Base-by-base conservation (phyloP, 2,329 filamentous ascomycete species). In the Helotiales sp. region DNA sequence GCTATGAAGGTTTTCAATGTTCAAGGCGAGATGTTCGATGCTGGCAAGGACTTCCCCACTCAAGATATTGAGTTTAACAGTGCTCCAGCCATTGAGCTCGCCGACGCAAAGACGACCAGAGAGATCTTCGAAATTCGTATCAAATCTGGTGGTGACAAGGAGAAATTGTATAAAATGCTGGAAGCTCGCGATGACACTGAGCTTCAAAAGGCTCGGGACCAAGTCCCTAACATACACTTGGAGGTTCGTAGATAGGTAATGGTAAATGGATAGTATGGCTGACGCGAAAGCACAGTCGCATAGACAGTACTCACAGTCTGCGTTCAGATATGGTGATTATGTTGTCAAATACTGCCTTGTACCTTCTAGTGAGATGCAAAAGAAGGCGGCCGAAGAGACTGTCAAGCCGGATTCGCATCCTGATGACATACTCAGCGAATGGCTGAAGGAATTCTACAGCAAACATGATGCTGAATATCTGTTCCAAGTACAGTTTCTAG, bases 1-100 rank as follows among this genome's bases (percentile, higher is more conserved):
- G 75, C 68, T 10, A 79, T 81, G 71, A 81, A 81, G 62, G 64
- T 81, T 40, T 81, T 81, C 67, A 73, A 76, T 52, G 74, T 81
- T n/a, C 48, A 72, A 5, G 76, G 75, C 6, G 72, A 75, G 22
- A 73, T 73, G 66, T 75, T 77, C 50, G 68, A 74, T 8, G 69
- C 69, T 29, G 74, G 74, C 38, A 70, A 73, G 64, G 63, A 63
- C 25, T 63, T 63, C 12, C 60, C 61, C 0, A 72, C 69, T 2
- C 68, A 72, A 38, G 76, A 80, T 60, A 76, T 80, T 62, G 75
- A 76, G 17, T 80, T 81, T 67, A 81, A 81, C 64, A 77, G 72
- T 57, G 76, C 76, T 1, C 77, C 77, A 1, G 71, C 74, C 1
- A 71, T 81, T 10, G 77, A 82, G 42, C 72, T 81, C 7, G 73